These are phyloP conservation scores for Panicum hallii DNA, from an alignment of 202 grass and related monocot genomes.

Conservation along the genomic window DNA sequence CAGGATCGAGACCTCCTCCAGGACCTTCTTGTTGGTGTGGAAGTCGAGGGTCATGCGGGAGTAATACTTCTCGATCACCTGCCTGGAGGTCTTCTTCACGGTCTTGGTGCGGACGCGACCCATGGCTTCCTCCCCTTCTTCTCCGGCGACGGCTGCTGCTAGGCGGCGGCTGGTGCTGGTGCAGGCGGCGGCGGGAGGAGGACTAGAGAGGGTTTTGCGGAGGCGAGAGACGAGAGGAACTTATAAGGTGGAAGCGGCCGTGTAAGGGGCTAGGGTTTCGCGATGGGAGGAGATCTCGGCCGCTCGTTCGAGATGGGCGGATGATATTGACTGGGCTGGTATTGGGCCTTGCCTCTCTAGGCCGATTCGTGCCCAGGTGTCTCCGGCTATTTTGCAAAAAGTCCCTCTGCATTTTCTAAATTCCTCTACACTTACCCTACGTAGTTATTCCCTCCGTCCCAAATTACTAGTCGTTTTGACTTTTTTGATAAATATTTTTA, in stretches of 20 bases:
- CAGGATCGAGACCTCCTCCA: constrained; percentile 64
- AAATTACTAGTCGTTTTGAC: too few relatives aligned
- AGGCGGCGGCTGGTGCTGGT: neutral
- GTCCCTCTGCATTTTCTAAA: too few relatives aligned
- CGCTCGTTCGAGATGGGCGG: neutral
- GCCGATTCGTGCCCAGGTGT: too few relatives aligned
- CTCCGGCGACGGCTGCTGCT: neutral
- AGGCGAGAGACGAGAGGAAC: neutral
- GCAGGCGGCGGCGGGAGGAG: neutral
- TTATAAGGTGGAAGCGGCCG: constrained; percentile 18
- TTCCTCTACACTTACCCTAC: too few relatives aligned
- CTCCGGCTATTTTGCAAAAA: too few relatives aligned
- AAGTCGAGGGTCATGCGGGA: constrained; percentile 65
- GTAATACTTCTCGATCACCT: constrained; percentile 70
- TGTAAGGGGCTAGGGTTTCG: constrained; percentile 24
- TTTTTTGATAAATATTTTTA: too few relatives aligned
- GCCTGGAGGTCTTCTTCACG: constrained; percentile 65
- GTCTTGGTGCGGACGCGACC: constrained; percentile 71
- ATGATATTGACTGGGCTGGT: neutral
- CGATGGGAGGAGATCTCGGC: neutral
- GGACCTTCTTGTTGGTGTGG: constrained; percentile 72
- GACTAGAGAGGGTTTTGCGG: neutral
- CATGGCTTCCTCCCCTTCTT: constrained; percentile 36
- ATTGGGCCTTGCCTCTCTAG: neutral
- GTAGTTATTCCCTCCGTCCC: too few relatives aligned